Evolutionary conservation across 768 basidiomycete species (phyloP), one percentile per base, ranked within the genome.

Genomic region (Sporobolomyces phaffii): DNA sequence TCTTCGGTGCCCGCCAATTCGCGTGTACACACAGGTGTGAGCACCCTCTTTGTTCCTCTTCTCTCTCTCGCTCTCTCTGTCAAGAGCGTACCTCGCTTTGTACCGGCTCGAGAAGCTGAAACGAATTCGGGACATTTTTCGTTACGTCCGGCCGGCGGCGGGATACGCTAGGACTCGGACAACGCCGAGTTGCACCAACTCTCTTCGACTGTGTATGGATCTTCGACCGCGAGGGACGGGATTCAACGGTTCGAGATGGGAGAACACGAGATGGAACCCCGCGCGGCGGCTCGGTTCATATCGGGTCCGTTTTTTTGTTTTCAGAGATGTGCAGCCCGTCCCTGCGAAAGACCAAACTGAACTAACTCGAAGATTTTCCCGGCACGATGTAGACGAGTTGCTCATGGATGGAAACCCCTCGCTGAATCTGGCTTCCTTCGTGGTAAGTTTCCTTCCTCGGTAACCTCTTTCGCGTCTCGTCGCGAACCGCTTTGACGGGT

Each of bases 401-500:
- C 36, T 68, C 9, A 56, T 68, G 62, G 68, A 74, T 31, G 73
- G 73, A 15, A 71, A 34, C 36, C 74, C 74, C 0, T 43, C 69
- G 22, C 48, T 69, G 11, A 75, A 73, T 45, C 59, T 73, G 3
- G 69, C 68, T 1, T 51, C 36, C 2, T 71, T 60, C 49, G 62
- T 60, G 38, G 41, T 59, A 20, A 43, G 43, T 43, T 15, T 29
- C 0, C 41, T 36, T 2, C 40, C 40, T 41, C 40, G 24, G 24
- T 10, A 41, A 51, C 36, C 10, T 20, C 20, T 29, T 29, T 48
- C 17, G 36, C 9, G 26, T 13, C 29, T 22, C 10, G 50, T 47
- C 49, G 26, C 41, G 18, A 3, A 15, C 36, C 40, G 29, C 10
- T 34, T 5, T 43, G 15, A 29, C 36, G 20, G 26, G 1, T 2